Evolutionary conservation across 208 protist species (phyloP), one percentile per base, ranked within the genome.

Genomic region (Leptomonas pyrrhocoris): DNA sequence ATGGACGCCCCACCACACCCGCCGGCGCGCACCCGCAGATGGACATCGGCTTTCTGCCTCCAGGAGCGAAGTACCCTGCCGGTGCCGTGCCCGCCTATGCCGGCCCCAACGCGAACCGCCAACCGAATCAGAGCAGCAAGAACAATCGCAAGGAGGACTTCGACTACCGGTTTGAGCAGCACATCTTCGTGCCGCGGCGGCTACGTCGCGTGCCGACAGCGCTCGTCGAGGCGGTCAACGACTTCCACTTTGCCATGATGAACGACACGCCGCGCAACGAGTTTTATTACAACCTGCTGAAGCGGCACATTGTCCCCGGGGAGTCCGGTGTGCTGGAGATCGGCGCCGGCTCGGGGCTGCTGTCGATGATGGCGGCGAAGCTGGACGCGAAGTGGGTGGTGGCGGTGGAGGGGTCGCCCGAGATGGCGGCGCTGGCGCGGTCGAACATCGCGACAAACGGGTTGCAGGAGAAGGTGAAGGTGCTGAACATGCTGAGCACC

Each of bases 221-320:
- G 23, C 75, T 97, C 3, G 83, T 98, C 2, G 90, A 94, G 70
- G 88, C 92, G 3, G 92, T 96, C n/a, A 98, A 98, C 77, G 94
- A 98, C 68, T 98, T 95, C 40, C 94, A 98, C 76, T 98, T 81
- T 36, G 94, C 94, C 5, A 97, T 98, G 93, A 94, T 98, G 92
- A 97, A 97, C 68, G 94, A 98, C 79, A 63, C 68, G 36, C 84
- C 81, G 3, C 80, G 94, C 16, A 98, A 98, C 63, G 78, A 87
- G 34, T 97, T 97, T 62, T 98, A 98, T 84, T 90, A 96, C 43
- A 71, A 88, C 19, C 45, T 91, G 36, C 80, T 98, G 43, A 76
- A 84, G 64, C 48, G 72, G 31, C 77, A 91, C 74, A 84, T 98
- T 34, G 89, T 85, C 16, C 88, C 90, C 0, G 68, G 69, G 1